A percentile compares a stretch with the other conserved stretches of the same genome.
Conservation (phyloP, 169 alveolate species). For the Eimeria praecox region DNA sequence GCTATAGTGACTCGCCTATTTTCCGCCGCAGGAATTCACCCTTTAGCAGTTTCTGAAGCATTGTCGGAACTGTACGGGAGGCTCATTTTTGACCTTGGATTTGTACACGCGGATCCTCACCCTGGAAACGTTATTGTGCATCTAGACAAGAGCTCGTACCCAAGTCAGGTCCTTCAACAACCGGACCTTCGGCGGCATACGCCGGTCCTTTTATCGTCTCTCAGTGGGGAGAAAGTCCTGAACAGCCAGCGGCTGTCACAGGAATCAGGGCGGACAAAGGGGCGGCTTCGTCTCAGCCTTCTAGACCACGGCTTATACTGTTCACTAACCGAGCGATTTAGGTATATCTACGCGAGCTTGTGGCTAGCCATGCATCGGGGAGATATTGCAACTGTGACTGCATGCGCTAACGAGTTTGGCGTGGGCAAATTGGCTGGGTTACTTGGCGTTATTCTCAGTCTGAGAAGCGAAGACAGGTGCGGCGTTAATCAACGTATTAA, state of each 20-base stretch:
- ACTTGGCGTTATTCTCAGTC: constrained; percentile 74
- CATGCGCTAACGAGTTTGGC: constrained; percentile 73
- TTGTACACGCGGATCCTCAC: constrained; percentile 96
- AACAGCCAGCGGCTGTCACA: neutral
- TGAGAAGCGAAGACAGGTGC: constrained; percentile 76
- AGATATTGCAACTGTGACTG: constrained; percentile 45
- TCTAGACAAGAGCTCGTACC: neutral
- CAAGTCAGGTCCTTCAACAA: neutral
- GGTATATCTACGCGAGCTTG: constrained; percentile 76
- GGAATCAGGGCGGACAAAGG: neutral
- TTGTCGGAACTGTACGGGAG: constrained; percentile 68
- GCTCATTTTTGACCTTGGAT: constrained; percentile 88
- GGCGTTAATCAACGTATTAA: neutral
- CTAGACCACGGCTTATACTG: constrained; percentile 84
- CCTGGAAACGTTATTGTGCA: constrained; percentile 93
- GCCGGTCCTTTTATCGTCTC: constrained; percentile 42
- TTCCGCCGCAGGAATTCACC: constrained; percentile 77
- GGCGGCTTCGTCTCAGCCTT: constrained; percentile 68
- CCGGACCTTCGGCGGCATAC: constrained; percentile 15
- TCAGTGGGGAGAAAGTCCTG: neutral
- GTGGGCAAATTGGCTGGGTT: constrained; percentile 69
- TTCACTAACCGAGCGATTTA: constrained; percentile 54
- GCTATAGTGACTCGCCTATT: neutral
- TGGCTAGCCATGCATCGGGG: constrained; percentile 82
- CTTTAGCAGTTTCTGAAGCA: constrained; percentile 81